A percentile compares a stretch with the other conserved stretches of the same genome.
Conservation (phyloP, 495 filamentous ascomycete species). For the Daldinia bambusicola region DNA sequence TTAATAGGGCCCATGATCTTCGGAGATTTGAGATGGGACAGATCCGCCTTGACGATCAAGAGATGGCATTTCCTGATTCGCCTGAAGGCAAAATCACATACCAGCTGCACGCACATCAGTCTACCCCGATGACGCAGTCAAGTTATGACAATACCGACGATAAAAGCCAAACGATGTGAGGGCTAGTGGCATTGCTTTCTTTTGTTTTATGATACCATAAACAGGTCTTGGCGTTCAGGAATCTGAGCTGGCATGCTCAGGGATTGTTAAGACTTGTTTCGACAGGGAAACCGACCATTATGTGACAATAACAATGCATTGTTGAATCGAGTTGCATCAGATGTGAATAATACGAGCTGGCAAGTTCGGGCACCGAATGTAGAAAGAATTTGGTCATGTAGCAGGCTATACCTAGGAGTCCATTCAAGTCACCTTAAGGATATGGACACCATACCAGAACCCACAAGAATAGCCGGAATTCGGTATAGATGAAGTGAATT, state of each 20-base stretch:
- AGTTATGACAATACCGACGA: slow-evolving; percentile 13
- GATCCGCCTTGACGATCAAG: slow-evolving; percentile 31
- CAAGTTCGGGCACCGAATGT: slow-evolving; percentile 9
- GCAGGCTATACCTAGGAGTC: slow-evolving; percentile 1
- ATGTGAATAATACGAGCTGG: slow-evolving; percentile 19
- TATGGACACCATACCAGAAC: slow-evolving; percentile 11
- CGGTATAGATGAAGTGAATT: slow-evolving; percentile 18
- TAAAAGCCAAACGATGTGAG: slow-evolving; percentile 24
- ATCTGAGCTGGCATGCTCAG: slow-evolving; percentile 39
- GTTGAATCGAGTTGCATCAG: slow-evolving; percentile 22
- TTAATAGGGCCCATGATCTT: slow-evolving; percentile 3
- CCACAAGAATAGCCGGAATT: slow-evolving; percentile 17
- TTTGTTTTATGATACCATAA: slow-evolving; percentile 41
- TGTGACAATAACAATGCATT: slow-evolving; percentile 19
- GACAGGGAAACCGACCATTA: slow-evolving; percentile 10
- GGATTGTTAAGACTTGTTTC: slow-evolving; percentile 31
- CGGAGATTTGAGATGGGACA: background rate
- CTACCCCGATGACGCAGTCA: slow-evolving; percentile 7
- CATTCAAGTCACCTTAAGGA: slow-evolving; percentile 7
- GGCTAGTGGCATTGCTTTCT: slow-evolving; percentile 16
- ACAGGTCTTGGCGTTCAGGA: slow-evolving; percentile 37
- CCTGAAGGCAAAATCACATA: slow-evolving; percentile 2
- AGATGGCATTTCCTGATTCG: background rate
- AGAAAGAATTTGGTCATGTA: slow-evolving; percentile 4
- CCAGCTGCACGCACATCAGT: slow-evolving; percentile 8